These are phyloP conservation scores for Curvularia spicifera DNA, from an alignment of 2,329 filamentous ascomycete species.

Conservation along the genomic window DNA sequence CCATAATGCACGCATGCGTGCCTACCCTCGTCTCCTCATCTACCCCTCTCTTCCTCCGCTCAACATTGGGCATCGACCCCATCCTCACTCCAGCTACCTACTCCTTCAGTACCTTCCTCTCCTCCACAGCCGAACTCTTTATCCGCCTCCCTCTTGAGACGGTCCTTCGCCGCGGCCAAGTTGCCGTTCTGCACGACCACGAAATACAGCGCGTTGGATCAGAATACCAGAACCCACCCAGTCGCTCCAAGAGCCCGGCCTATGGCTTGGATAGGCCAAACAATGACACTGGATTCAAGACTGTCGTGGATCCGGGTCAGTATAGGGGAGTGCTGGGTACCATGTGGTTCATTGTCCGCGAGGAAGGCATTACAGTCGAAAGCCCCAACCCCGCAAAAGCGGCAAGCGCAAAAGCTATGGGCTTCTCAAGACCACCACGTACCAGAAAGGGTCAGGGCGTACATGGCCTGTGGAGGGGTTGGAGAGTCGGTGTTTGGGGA, in stretches of 20 bases:
- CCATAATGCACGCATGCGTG: constrained; percentile 81
- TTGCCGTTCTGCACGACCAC: constrained; percentile 62
- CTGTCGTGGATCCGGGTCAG: constrained; percentile 78
- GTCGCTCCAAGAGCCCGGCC: constrained; percentile 20
- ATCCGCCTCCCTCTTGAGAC: constrained; percentile 91
- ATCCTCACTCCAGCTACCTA: constrained; percentile 81
- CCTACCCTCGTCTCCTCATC: constrained; percentile 83
- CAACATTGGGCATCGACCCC: constrained; percentile 83
- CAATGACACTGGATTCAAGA: constrained; percentile 59
- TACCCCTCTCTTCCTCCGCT: constrained; percentile 82
- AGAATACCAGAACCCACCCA: constrained; percentile 33
- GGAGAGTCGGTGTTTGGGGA: constrained; percentile 81
- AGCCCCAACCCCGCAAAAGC: constrained; percentile 30
- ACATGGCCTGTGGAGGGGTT: constrained; percentile 73
- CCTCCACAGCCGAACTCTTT: constrained; percentile 80
- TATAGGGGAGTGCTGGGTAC: constrained; percentile 91
- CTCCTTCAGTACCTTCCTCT: constrained; percentile 80
- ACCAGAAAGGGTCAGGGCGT: constrained; percentile 69
- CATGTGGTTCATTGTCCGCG: constrained; percentile 82
- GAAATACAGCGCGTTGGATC: constrained; percentile 39
- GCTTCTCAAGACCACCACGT: constrained; percentile 47
- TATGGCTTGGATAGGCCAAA: constrained; percentile 29
- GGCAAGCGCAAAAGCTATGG: constrained; percentile 36
- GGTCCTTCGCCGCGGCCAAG: constrained; percentile 85
- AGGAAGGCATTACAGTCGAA: constrained; percentile 70